These are phyloP conservation scores for Candida hungchunana DNA, from an alignment of 805 yeast species.

Conservation along the genomic window DNA sequence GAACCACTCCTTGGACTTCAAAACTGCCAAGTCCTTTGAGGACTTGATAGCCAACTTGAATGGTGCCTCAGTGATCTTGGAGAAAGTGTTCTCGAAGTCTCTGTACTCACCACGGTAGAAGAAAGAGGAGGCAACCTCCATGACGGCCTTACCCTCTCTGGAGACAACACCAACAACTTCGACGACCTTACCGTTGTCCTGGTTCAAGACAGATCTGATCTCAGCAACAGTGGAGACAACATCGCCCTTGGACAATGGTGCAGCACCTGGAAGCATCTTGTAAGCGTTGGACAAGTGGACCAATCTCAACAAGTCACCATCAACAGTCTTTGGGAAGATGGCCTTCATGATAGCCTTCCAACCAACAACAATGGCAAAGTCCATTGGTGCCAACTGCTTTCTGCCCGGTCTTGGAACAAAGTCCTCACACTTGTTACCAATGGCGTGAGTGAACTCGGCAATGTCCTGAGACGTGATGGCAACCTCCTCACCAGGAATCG, in stretches of 20 bases:
- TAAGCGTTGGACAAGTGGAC: constrained; percentile 96
- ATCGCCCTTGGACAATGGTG: constrained; percentile 85
- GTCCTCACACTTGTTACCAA: constrained; percentile 96
- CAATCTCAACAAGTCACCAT: constrained; percentile 90
- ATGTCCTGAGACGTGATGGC: constrained; percentile 72
- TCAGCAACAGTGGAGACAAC: constrained; percentile 77
- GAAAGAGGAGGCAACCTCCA: constrained; percentile 94
- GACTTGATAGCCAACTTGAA: constrained; percentile 69
- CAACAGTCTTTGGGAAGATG: constrained; percentile 94
- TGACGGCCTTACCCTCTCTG: constrained; percentile 72
- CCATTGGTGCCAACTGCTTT: constrained; percentile 93
- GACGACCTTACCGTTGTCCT: constrained; percentile 90
- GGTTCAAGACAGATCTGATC: constrained; percentile 84
- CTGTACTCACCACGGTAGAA: constrained; percentile 90
- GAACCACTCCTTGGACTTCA: constrained; percentile 97
- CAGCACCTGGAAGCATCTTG: constrained; percentile 87
- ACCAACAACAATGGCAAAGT: constrained; percentile 96
- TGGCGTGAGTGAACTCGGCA: constrained; percentile 92
- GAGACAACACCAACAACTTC: constrained; percentile 88
- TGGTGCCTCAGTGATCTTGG: constrained; percentile 82
- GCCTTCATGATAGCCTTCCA: constrained; percentile 98
- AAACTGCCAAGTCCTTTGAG: constrained; percentile 86
- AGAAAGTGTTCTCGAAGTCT: constrained; percentile 91
- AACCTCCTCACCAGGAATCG: constrained; percentile 65
- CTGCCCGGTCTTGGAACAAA: constrained; percentile 86